Evolutionary conservation across 179 eudicot genomes (phyloP).

Genomic region (Silene coronaria): DNA sequence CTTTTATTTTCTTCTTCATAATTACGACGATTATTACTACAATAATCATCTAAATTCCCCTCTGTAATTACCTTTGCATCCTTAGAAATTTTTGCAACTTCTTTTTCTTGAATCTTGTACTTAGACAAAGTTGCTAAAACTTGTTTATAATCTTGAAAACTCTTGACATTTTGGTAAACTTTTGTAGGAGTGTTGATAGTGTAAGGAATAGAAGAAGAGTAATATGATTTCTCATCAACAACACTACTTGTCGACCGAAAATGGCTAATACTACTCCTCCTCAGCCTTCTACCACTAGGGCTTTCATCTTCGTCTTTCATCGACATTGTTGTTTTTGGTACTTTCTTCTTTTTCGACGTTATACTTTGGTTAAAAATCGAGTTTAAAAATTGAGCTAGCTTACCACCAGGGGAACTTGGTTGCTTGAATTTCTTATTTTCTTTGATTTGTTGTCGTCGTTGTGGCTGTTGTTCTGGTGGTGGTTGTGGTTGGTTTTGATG

Average conservation of each 20-base stretch:
- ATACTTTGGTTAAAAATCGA: conserved; percentile 57
- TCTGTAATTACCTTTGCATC: conserved; percentile 6
- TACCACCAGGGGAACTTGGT: conserved; percentile 91
- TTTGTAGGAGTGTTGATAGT: conserved; percentile 41
- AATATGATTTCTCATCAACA: conserved; percentile 33
- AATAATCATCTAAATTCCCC: conserved; percentile 10
- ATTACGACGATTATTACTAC: neutral
- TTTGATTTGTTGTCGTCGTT: conserved; percentile 22
- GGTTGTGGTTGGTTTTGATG: conserved; percentile 20
- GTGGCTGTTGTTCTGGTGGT: conserved; percentile 14
- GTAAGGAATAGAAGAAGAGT: conserved; percentile 39
- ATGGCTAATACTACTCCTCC: conserved; percentile 75
- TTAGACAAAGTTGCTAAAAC: conserved; percentile 27
- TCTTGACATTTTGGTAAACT: conserved; percentile 34
- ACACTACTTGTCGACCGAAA: conserved; percentile 28
- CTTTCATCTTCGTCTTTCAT: conserved; percentile 62
- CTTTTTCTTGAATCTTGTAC: conserved; percentile 19
- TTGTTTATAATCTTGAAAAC: conserved; percentile 32
- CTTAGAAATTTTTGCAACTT: neutral
- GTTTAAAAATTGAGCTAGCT: conserved; percentile 67
- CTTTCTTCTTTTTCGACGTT: conserved; percentile 54
- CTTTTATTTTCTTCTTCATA: conserved; percentile 18
- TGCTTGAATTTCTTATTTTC: conserved; percentile 58
- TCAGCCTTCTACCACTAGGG: conserved; percentile 41
- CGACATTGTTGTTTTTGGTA: conserved; percentile 35